Evolutionary conservation across 768 basidiomycete genomes (phyloP).

Genomic region (Auriscalpium vulgare): DNA sequence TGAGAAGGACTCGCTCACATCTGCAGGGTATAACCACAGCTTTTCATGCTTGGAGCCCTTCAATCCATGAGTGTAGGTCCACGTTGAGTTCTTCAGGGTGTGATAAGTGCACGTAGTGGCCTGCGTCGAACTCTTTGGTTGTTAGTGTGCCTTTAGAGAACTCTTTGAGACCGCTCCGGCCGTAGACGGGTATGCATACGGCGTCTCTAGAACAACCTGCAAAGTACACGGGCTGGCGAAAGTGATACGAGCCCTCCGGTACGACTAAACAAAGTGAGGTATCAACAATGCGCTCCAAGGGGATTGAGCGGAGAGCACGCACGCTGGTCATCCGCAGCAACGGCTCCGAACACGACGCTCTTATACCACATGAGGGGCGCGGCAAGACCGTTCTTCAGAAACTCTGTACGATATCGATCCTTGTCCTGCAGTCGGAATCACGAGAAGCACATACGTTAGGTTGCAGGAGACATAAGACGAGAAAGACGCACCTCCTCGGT

Average conservation of each 20-base stretch:
- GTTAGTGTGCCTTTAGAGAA: background rate
- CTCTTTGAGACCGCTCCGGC: background rate
- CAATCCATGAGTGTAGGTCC: conserved; percentile 3
- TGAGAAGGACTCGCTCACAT: too few species aligned
- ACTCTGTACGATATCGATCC: conserved; percentile 20
- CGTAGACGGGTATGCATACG: conserved; percentile 22
- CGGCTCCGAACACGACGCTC: conserved; percentile 21
- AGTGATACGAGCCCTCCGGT: background rate
- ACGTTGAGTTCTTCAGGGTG: conserved; percentile 1
- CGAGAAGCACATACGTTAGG: background rate
- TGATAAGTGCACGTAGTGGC: conserved; percentile 7
- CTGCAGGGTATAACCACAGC: too few species aligned
- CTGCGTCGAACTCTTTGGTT: background rate
- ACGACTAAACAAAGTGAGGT: background rate
- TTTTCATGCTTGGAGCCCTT: background rate
- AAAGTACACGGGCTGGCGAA: conserved; percentile 50
- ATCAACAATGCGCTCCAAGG: background rate
- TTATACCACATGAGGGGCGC: conserved; percentile 33
- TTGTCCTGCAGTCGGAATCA: conserved; percentile 18
- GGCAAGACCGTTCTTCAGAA: conserved; percentile 25
- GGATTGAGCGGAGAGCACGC: conserved; percentile 1
- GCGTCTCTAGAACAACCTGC: conserved; percentile 51
- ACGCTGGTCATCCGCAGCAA: conserved; percentile 24
- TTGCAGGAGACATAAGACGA: background rate
- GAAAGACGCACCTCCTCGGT: conserved; percentile 22